These are phyloP conservation scores for Suillus ampliporus DNA, from an alignment of 768 basidiomycete genomes.

Conservation along the genomic window DNA sequence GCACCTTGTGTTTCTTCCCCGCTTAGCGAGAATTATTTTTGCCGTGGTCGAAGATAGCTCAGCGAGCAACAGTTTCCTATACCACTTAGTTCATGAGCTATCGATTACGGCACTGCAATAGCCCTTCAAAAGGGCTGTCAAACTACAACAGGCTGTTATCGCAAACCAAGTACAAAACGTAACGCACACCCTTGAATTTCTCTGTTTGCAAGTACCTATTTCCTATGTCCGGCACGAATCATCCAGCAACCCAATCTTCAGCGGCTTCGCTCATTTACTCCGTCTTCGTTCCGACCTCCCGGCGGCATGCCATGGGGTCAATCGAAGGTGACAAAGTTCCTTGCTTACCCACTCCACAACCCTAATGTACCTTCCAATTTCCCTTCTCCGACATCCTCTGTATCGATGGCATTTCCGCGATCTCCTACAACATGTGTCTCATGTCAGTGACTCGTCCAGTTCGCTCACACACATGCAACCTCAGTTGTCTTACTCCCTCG, in stretches of 20 bases:
- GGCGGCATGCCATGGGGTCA: constrained; percentile 14
- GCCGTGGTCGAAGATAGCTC: constrained; percentile 13
- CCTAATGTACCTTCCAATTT: constrained; percentile 3
- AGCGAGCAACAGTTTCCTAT: constrained; percentile 5
- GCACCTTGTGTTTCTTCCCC: constrained; percentile 7
- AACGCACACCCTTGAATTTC: constrained; percentile 8
- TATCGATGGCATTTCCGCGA: constrained; percentile 7
- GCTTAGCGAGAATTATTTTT: constrained; percentile 32
- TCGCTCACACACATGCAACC: constrained; percentile 5
- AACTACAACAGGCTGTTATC: not conserved
- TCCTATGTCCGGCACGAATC: constrained; percentile 5
- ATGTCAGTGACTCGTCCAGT: not conserved
- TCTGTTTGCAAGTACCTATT: not conserved
- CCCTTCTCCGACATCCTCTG: constrained; percentile 4
- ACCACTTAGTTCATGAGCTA: not conserved
- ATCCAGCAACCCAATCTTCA: not conserved
- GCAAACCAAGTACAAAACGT: not conserved
- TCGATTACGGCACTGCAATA: constrained; percentile 16
- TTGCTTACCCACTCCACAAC: constrained; percentile 17
- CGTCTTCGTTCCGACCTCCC: constrained; percentile 22
- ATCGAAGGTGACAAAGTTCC: constrained; percentile 10
- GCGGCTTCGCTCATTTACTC: not conserved
- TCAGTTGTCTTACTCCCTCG: constrained; percentile 11
- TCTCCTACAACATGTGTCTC: constrained; percentile 5
- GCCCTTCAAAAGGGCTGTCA: not conserved